Evolutionary conservation across 208 protist genomes (phyloP).

Genomic region (Leishmania major): DNA sequence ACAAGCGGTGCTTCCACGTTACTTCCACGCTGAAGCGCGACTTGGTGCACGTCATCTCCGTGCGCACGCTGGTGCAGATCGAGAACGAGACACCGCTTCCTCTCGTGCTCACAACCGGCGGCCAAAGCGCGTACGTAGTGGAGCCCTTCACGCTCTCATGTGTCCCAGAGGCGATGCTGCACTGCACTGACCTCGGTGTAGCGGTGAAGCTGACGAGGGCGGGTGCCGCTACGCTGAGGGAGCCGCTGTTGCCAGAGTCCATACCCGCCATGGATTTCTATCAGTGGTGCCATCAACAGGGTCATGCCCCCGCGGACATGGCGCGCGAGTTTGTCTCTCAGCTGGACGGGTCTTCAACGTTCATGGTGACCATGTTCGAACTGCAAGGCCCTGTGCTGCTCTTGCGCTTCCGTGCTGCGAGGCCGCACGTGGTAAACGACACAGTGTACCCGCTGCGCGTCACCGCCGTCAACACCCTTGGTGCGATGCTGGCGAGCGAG

Average conservation of each 20-base stretch:
- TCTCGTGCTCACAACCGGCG: slow-evolving; percentile 21
- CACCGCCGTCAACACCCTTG: slow-evolving; percentile 21
- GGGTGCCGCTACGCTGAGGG: slow-evolving; percentile 16
- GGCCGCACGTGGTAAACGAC: slow-evolving; percentile 30
- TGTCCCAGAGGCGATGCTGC: slow-evolving; percentile 34
- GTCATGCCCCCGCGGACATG: slow-evolving; percentile 14
- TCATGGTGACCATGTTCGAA: slow-evolving; percentile 28
- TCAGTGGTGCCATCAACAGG: slow-evolving; percentile 19
- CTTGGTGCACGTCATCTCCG: slow-evolving; percentile 9
- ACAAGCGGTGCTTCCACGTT: slow-evolving; percentile 33
- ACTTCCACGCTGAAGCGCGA: slow-evolving; percentile 12
- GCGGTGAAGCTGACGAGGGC: slow-evolving; percentile 2
- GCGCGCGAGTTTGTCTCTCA: slow-evolving; percentile 32
- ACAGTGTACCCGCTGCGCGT: slow-evolving; percentile 26
- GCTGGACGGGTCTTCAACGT: slow-evolving; percentile 31
- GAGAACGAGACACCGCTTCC: slow-evolving; percentile 30
- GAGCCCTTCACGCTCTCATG: slow-evolving; percentile 28
- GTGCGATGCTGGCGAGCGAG: slow-evolving; percentile 21
- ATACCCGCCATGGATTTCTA: slow-evolving; percentile 25
- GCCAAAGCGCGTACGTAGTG: slow-evolving; percentile 17
- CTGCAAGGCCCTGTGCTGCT: slow-evolving; percentile 24
- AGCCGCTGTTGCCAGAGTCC: slow-evolving; percentile 24
- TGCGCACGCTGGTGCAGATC: slow-evolving; percentile 34
- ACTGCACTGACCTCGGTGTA: slow-evolving; percentile 23
- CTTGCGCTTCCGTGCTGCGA: slow-evolving; percentile 21